Evolutionary conservation across 177 flowering plant genomes (phyloP).

Genomic region (Vitis hybrid): DNA sequence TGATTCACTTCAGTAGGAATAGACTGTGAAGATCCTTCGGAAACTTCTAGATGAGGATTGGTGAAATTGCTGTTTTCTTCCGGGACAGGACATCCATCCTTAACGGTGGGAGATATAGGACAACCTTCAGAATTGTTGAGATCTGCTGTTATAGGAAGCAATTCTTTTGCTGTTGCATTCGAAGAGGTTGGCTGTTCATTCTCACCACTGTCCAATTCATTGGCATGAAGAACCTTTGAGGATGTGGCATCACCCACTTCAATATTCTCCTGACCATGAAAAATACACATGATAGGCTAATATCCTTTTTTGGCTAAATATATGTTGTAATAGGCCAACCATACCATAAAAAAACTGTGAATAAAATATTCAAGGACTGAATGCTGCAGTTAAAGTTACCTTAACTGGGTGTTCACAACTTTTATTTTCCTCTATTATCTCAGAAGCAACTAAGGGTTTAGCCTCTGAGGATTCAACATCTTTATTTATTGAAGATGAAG

Average conservation of each 20-base stretch:
- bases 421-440: conserved; percentile 18
- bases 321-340: neutral
- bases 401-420: conserved; percentile 20
- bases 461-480: conserved; percentile 19
- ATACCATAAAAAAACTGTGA: neutral
- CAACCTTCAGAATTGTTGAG: conserved; percentile 12
- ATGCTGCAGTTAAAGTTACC: conserved; percentile 28
- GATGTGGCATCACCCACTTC: conserved; percentile 11
- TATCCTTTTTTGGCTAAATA: too few relatives aligned
- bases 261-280: conserved; percentile 9
- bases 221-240: conserved; percentile 18
- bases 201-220: conserved; percentile 9
- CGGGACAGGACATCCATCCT: conserved; percentile 9
- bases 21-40: conserved; percentile 16
- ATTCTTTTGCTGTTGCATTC: conserved; percentile 11
- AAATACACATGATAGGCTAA: neutral
- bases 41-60: conserved; percentile 17
- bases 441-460: conserved; percentile 22
- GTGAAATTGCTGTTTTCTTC: conserved; percentile 13
- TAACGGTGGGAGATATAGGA: conserved; percentile 14
- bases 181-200: conserved; percentile 22
- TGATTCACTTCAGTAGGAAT: conserved; percentile 12
- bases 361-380: neutral
- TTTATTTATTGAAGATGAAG: conserved; percentile 24
- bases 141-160: conserved; percentile 9